These are phyloP conservation scores for Lactarius indigo DNA, from an alignment of 768 basidiomycete genomes.

Conservation along the genomic window DNA sequence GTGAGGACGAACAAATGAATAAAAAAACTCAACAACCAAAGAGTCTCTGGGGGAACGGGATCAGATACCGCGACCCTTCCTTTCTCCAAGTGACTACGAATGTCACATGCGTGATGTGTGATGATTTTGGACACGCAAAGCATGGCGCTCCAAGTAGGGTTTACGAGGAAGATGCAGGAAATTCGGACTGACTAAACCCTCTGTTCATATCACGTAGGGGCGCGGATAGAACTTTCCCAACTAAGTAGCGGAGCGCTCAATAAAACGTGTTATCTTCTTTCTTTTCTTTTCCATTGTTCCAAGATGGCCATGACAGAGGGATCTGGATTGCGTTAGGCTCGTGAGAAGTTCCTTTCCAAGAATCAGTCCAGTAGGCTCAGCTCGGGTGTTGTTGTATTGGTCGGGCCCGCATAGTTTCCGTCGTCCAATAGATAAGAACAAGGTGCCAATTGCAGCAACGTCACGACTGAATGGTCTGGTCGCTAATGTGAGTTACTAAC, in stretches of 20 bases:
- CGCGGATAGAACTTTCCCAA: background rate
- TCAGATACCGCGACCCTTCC: background rate
- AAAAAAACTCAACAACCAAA: background rate
- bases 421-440: background rate
- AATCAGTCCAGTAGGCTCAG: background rate
- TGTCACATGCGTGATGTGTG: background rate
- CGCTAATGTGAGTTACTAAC: background rate
- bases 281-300: background rate
- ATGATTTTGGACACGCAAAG: background rate
- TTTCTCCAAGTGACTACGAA: background rate
- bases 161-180: background rate
- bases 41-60: background rate
- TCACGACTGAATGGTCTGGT: background rate
- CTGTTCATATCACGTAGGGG: background rate
- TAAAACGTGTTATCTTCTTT: background rate
- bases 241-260: constrained; percentile 7
- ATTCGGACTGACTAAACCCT: background rate
- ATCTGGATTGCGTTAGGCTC: background rate
- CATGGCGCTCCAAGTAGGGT: background rate
- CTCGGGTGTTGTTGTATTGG: background rate
- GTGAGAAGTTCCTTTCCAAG: background rate
- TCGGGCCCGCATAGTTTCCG: background rate
- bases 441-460: background rate
- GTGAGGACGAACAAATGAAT: background rate
- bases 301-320: background rate